Percentiles rank a stretch among this genome's conserved stretches.
Evolutionary conservation across 2,329 filamentous ascomycete genomes (phyloP).

Genomic region (Diaporthe helianthi): DNA sequence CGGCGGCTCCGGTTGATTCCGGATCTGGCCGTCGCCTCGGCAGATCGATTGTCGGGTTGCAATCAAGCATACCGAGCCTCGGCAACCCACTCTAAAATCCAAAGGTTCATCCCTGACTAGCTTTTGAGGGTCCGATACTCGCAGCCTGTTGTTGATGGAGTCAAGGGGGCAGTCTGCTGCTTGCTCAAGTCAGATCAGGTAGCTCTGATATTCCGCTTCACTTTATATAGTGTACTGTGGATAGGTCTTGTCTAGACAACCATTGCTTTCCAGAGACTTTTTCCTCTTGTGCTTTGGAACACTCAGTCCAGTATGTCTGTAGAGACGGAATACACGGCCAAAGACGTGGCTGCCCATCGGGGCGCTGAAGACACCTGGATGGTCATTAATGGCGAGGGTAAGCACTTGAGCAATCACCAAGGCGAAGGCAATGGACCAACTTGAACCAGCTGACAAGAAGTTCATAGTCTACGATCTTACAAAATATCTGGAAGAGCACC

Average conservation of each 20-base stretch:
- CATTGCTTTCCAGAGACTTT: background rate
- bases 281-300: background rate
- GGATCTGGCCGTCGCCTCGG: constrained; percentile 30
- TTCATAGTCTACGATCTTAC: constrained; percentile 63
- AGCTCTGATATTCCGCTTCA: background rate
- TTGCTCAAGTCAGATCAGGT: background rate
- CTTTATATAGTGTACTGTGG: constrained; percentile 8
- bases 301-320: background rate
- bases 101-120: constrained; percentile 10
- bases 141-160: background rate
- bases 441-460: background rate
- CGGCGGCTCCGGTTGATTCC: background rate
- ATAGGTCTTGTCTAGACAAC: background rate
- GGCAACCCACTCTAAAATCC: constrained; percentile 25
- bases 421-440: background rate
- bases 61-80: constrained; percentile 27
- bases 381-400: constrained; percentile 62
- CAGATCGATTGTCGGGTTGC: constrained; percentile 13
- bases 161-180: constrained; percentile 1
- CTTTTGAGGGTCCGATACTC: constrained; percentile 29
- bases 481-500: constrained; percentile 65
- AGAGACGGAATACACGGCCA: constrained; percentile 42
- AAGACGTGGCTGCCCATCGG: constrained; percentile 58
- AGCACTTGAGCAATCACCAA: no score
- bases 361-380: constrained; percentile 59